phyloP scores from a whole-genome alignment of 768 basidiomycete genomes.

The Tricholoma flavovirens region DNA sequence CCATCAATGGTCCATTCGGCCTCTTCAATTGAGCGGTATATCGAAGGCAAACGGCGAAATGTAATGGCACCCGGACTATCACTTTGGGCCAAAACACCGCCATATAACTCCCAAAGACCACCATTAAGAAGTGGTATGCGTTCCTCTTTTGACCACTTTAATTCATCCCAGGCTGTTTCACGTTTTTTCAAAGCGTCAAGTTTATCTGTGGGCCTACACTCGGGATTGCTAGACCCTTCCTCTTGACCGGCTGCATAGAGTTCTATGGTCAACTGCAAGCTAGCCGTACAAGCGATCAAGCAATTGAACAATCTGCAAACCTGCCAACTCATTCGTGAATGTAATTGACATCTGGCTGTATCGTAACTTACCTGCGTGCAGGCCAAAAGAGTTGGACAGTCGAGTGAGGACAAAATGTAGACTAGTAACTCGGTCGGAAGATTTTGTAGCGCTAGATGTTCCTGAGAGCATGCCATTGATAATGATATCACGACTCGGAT shows the following conservation, averaged over 20 bases:
- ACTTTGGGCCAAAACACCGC: conserved; percentile 47
- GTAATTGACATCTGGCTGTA: neutral
- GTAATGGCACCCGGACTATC: conserved; percentile 24
- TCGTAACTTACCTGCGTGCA: conserved; percentile 22
- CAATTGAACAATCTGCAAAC: conserved; percentile 27
- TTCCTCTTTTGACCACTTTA: conserved; percentile 28
- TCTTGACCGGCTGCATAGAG: conserved; percentile 39
- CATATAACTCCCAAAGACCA: conserved; percentile 52
- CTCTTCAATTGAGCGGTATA: conserved; percentile 39
- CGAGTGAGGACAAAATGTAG: conserved; percentile 9
- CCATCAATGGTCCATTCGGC: conserved; percentile 37
- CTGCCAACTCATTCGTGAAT: conserved; percentile 11
- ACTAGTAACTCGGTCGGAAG: conserved; percentile 17
- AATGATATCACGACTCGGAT: no score
- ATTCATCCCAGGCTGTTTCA: conserved; percentile 33
- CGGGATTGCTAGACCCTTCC: conserved; percentile 27
- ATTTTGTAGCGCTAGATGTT: neutral
- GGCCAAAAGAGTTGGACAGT: conserved; percentile 14
- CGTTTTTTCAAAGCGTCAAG: conserved; percentile 33
- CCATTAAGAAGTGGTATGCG: conserved; percentile 37
- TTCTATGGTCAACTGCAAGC: conserved; percentile 38
- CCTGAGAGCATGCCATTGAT: neutral
- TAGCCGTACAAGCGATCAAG: conserved; percentile 23
- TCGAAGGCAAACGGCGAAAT: conserved; percentile 48
- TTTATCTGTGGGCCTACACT: conserved; percentile 25